Base-by-base conservation (phyloP, 805 yeast genomes). In the Candida andamanensis region DNA sequence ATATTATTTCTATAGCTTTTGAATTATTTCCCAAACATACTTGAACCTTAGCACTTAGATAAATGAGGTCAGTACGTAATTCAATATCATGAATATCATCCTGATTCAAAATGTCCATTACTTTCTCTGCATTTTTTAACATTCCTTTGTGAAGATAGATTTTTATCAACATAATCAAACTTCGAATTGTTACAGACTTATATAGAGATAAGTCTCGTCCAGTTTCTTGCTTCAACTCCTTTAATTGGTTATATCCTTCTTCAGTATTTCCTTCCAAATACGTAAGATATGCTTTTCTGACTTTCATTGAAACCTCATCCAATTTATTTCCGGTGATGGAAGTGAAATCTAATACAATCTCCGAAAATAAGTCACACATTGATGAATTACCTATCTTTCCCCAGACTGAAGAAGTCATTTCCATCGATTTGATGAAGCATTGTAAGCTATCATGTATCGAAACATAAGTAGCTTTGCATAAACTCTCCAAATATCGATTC, bases 381-480 rank as follows among this genome's bases (percentile, higher is more conserved):
- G 60, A 54, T 3, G 63, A 60, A 29, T 61, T 60, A 0, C 85
- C 84, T 11, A 69, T 59, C 35, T 77, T 54, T 12, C 56, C 44
- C 85, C 80, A 77, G 18, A 68, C 56, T 3, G 70, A 50, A 2
- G 73, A 60, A 2, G 59, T 49, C 27, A 72, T 41, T 22, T 67
- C 73, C 35, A 77, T 65, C 24, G 68, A 60, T 24, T 69, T 65
- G 22, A 70, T 57, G 40, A 75, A 69, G 4, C 63, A 49, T 7
- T 58, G 52, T 16, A 53, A 52, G 21, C 58, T 62, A 34, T 72
- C 74, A 42, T 71, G 72, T 15, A 81, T 50, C 0, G 81, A 60
- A 7, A 80, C 61, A 41, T 70, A 77, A 2, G 65, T 58, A 0
- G 84, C 74, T 42, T 77, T 76, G 11, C 72, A 64, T 6, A 76